Evolutionary conservation across 805 yeast genomes (phyloP).

Genomic region (Yarrowia divulgata): DNA sequence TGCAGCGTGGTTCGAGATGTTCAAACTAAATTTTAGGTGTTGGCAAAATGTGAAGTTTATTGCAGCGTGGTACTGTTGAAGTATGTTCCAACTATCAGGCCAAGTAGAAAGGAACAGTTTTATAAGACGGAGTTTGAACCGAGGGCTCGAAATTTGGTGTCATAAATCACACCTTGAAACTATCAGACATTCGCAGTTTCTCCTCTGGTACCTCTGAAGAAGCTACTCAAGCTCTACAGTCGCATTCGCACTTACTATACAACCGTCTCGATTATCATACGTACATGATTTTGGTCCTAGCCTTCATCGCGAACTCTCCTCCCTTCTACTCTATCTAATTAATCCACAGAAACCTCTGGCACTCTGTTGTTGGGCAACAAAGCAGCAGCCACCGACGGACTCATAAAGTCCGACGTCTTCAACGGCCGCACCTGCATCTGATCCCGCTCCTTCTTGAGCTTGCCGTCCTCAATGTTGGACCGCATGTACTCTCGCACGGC

Average conservation of each 20-base stretch:
- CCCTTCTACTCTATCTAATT: slow-evolving; percentile 30
- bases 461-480: slow-evolving; percentile 58
- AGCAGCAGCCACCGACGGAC: slow-evolving; percentile 25
- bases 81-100: no score
- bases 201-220: no score
- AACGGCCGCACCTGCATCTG: slow-evolving; percentile 66
- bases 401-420: slow-evolving; percentile 63
- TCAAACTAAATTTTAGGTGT: not conserved
- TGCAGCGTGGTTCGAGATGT: not conserved
- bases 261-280: not conserved
- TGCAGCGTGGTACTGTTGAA: no score
- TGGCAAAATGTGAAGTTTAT: not conserved
- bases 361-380: slow-evolving; percentile 36
- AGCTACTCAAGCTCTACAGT: no score
- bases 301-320: not conserved
- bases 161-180: no score
- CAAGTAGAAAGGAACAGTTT: no score
- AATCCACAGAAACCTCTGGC: slow-evolving; percentile 35
- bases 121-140: no score
- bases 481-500: slow-evolving; percentile 87
- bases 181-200: no score
- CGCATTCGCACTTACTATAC: no score
- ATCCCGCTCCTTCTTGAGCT: slow-evolving; percentile 50
- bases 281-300: not conserved
- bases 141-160: no score